Evolutionary conservation across 2,329 filamentous ascomycete genomes (phyloP).

Genomic region (Fusarium falciforme): DNA sequence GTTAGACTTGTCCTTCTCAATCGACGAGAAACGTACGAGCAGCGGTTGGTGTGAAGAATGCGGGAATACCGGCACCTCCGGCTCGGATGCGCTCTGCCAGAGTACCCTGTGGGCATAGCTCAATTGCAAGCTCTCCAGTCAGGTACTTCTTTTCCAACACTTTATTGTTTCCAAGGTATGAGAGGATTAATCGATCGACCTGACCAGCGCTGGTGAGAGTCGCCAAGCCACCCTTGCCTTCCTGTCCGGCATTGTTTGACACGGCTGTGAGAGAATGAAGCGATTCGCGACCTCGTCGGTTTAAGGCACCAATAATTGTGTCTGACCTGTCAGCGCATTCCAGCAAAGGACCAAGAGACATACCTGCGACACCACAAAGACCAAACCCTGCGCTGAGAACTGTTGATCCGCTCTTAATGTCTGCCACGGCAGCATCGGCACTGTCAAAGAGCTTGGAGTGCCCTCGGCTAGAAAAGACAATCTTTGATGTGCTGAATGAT

Average conservation of each 20-base stretch:
- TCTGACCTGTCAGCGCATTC: slow-evolving; percentile 56
- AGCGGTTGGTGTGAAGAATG: slow-evolving; percentile 83
- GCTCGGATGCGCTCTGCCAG: slow-evolving; percentile 78
- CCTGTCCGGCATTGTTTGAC: slow-evolving; percentile 83
- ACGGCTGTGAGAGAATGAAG: slow-evolving; percentile 79
- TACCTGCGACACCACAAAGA: slow-evolving; percentile 80
- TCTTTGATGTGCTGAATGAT: slow-evolving; percentile 36
- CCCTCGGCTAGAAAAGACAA: slow-evolving; percentile 11
- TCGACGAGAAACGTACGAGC: slow-evolving; percentile 59
- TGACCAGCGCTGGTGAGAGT: slow-evolving; percentile 76
- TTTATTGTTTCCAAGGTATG: slow-evolving; percentile 83
- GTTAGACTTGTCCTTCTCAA: slow-evolving; percentile 15
- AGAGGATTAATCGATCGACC: slow-evolving; percentile 77
- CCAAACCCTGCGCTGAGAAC: slow-evolving; percentile 84
- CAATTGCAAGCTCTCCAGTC: slow-evolving; percentile 78
- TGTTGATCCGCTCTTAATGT: slow-evolving; percentile 76
- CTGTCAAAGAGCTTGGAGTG: slow-evolving; percentile 62
- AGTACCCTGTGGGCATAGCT: slow-evolving; percentile 81
- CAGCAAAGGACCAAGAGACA: slow-evolving; percentile 25
- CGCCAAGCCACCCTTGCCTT: slow-evolving; percentile 75
- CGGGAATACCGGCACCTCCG: slow-evolving; percentile 80
- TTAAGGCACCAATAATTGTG: slow-evolving; percentile 77
- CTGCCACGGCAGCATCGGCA: slow-evolving; percentile 76
- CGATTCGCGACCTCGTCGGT: slow-evolving; percentile 67
- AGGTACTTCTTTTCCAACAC: slow-evolving; percentile 79